phyloP scores from a whole-genome alignment of 169 alveolate species.

The Eimeria acervulina region DNA sequence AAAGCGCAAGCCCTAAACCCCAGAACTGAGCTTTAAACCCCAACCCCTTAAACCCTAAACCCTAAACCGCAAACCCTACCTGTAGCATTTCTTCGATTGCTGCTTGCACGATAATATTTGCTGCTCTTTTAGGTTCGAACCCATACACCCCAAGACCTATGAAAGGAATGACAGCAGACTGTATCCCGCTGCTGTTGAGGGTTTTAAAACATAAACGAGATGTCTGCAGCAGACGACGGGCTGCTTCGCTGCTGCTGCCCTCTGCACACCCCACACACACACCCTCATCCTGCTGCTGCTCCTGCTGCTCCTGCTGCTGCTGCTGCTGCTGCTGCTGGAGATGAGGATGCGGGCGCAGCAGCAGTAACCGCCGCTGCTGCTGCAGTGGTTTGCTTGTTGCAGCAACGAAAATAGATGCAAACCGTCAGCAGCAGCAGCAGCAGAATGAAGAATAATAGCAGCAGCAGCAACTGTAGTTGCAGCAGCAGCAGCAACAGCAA shows the following conservation, averaged over 20 bases:
- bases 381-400: neutral
- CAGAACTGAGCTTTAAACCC: too few relatives aligned
- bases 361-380: neutral
- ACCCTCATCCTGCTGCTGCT: neutral
- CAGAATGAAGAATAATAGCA: too few relatives aligned
- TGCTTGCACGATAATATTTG: conserved; percentile 59
- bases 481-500: conserved; percentile 19
- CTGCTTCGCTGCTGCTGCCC: conserved; percentile 79
- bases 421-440: too few relatives aligned
- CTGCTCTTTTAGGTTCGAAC: conserved; percentile 45
- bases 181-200: neutral
- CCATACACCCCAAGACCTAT: conserved; percentile 81
- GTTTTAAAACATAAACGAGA: neutral
- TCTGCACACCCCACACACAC: conserved; percentile 8
- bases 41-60: too few relatives aligned
- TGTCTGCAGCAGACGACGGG: conserved; percentile 68
- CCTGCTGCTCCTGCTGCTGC: too few relatives aligned
- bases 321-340: neutral
- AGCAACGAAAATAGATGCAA: neutral
- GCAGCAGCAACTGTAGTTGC: too few relatives aligned
- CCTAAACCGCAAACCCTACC: conserved; percentile 20
- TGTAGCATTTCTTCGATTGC: conserved; percentile 58
- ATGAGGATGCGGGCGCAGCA: too few relatives aligned
- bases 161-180: conserved; percentile 20
- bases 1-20: neutral